Percentiles rank a stretch among this genome's conserved stretches.
phyloP scores from a whole-genome alignment of 2,329 filamentous ascomycete species.

The Aureobasidium sp. region DNA sequence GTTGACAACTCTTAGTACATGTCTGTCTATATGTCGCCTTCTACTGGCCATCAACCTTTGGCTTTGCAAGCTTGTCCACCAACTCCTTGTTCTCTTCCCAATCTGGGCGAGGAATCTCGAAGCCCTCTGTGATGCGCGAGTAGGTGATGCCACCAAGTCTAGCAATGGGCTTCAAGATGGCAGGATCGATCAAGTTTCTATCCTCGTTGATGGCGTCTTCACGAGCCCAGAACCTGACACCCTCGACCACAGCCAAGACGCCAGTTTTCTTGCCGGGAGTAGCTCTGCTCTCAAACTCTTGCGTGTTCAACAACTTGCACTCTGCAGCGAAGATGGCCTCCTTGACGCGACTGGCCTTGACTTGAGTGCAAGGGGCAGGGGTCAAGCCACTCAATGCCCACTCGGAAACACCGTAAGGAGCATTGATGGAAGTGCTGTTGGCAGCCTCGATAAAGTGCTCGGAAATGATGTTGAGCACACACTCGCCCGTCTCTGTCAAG shows the following conservation, averaged over 20 bases:
- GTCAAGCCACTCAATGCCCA: constrained; percentile 73
- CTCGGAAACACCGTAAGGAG: constrained; percentile 67
- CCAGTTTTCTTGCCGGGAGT: constrained; percentile 66
- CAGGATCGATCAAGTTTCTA: constrained; percentile 62
- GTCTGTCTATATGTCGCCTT: background rate
- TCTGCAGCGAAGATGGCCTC: constrained; percentile 81
- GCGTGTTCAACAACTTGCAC: constrained; percentile 61
- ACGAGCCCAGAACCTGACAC: constrained; percentile 76
- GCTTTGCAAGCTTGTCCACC: constrained; percentile 43
- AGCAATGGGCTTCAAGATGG: constrained; percentile 63
- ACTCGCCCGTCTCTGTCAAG: constrained; percentile 62
- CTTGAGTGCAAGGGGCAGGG: constrained; percentile 54
- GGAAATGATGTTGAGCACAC: constrained; percentile 72
- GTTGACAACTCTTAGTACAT: no score
- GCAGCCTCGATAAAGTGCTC: constrained; percentile 82
- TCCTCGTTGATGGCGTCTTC: constrained; percentile 82
- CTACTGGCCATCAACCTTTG: constrained; percentile 32
- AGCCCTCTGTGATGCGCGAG: constrained; percentile 56
- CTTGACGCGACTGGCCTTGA: constrained; percentile 62
- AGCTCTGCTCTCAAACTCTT: constrained; percentile 67
- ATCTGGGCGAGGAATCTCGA: constrained; percentile 59
- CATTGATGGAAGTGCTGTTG: constrained; percentile 70
- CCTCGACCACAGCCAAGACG: constrained; percentile 70
- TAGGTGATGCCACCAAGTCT: constrained; percentile 84
- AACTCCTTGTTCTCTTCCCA: constrained; percentile 43